These are phyloP conservation scores for Elaphomyces granulatus DNA, from an alignment of 495 filamentous ascomycete species.

Conservation along the genomic window DNA sequence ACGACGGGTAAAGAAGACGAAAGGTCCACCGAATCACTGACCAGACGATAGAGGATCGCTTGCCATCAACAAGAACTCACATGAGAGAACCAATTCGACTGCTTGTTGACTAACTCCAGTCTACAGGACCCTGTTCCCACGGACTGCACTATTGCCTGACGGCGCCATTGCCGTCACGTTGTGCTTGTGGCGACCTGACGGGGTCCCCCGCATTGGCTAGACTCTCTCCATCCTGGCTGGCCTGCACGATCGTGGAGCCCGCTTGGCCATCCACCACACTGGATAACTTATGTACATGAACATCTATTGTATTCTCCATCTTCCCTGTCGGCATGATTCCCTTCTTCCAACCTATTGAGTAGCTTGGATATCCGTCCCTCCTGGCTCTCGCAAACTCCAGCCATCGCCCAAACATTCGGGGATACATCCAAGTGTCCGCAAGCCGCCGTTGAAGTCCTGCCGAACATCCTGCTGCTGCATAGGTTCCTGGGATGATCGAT, in stretches of 20 bases:
- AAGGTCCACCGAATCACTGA: too few species aligned
- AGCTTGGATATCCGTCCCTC: constrained; percentile 2
- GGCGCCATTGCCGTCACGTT: background rate
- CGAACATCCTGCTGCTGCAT: too few species aligned
- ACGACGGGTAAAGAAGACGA: too few species aligned
- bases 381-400: constrained; percentile 5
- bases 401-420: background rate
- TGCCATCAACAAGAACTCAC: too few species aligned
- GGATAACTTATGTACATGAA: constrained; percentile 3
- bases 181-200: background rate
- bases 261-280: constrained; percentile 3
- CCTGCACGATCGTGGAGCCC: constrained; percentile 9
- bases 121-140: background rate
- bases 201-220: background rate
- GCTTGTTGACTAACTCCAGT: background rate
- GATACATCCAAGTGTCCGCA: background rate
- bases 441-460: too few species aligned
- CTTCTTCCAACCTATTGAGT: constrained; percentile 5
- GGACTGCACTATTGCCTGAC: background rate
- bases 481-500: too few species aligned
- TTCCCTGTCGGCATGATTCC: constrained; percentile 2
- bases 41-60: too few species aligned
- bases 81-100: background rate
- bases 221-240: background rate
- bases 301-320: constrained; percentile 2